Percentiles rank a stretch among this genome's conserved stretches.
phyloP scores from a whole-genome alignment of 495 filamentous ascomycete genomes.

The Penicillium robsamsonii region DNA sequence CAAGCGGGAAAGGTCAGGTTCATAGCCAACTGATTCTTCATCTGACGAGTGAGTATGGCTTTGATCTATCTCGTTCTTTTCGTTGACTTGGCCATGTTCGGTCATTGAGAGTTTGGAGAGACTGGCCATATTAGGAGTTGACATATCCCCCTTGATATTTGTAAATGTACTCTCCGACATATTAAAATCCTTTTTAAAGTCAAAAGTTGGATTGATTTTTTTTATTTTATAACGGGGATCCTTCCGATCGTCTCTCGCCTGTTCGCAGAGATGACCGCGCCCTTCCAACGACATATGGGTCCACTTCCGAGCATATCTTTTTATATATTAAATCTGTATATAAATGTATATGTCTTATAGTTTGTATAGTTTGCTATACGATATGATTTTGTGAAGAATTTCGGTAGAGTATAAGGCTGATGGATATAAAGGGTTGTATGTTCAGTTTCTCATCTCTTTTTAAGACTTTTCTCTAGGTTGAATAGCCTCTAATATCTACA shows the following conservation, averaged over 20 bases:
- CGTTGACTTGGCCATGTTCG: background rate
- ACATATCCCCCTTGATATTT: background rate
- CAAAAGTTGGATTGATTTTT: background rate
- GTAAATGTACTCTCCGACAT: no score
- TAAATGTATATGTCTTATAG: background rate
- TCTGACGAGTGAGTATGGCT: constrained; percentile 14
- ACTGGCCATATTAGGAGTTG: background rate
- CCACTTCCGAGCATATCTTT: constrained; percentile 8
- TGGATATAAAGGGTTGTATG: background rate
- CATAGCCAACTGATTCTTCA: constrained; percentile 27
- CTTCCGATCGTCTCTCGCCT: constrained; percentile 4
- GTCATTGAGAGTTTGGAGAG: background rate
- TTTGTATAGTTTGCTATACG: background rate
- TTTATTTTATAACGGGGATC: background rate
- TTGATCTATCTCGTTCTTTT: constrained; percentile 8
- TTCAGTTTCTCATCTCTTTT: background rate
- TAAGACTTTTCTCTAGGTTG: background rate
- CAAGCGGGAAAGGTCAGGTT: constrained; percentile 19
- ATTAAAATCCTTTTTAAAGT: background rate
- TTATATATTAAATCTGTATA: background rate
- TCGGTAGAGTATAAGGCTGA: background rate
- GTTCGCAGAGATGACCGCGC: constrained; percentile 27
- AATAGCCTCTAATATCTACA: background rate
- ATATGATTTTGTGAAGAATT: background rate
- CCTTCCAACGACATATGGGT: constrained; percentile 10